Conservation (phyloP, 768 basidiomycete species). For the Tephrocybe rancida region DNA sequence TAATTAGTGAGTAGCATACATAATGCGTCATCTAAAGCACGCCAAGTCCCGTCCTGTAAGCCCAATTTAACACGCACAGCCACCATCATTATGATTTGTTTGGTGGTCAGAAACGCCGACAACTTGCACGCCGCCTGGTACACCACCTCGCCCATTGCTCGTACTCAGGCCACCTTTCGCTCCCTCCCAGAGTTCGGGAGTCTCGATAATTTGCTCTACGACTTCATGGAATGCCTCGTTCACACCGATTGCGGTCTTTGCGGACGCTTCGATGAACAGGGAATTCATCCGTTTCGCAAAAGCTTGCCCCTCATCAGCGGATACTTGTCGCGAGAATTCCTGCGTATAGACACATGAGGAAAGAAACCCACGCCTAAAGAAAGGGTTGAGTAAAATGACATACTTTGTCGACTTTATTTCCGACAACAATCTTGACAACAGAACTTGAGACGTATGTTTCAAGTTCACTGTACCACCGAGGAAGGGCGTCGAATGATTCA, state of each 20-base stretch:
- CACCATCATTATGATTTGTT: conserved; percentile 18
- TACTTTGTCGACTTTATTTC: conserved; percentile 93
- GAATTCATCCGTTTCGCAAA: conserved; percentile 85
- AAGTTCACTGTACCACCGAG: conserved; percentile 90
- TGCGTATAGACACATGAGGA: conserved; percentile 26
- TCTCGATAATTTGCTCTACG: conserved; percentile 81
- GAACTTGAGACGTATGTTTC: conserved; percentile 88
- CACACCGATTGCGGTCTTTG: conserved; percentile 89
- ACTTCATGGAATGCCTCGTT: conserved; percentile 72
- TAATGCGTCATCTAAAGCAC: too few relatives aligned
- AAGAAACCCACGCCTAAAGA: not conserved
- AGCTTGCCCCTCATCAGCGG: conserved; percentile 71
- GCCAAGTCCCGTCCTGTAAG: too few relatives aligned
- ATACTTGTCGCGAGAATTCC: conserved; percentile 91
- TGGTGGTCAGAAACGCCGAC: conserved; percentile 35
- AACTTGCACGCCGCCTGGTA: conserved; percentile 52
- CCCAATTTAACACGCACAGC: conserved; percentile 29
- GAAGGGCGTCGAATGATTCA: conserved; percentile 92
- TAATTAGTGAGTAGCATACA: too few relatives aligned
- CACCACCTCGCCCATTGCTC: conserved; percentile 44
- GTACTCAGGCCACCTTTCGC: conserved; percentile 31
- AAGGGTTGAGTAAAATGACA: not conserved
- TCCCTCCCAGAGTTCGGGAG: conserved; percentile 76
- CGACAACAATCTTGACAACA: conserved; percentile 94
- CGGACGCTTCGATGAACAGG: conserved; percentile 89